Conservation (phyloP, 2,329 filamentous ascomycete genomes). For the Pyrenophora seminiperda region DNA sequence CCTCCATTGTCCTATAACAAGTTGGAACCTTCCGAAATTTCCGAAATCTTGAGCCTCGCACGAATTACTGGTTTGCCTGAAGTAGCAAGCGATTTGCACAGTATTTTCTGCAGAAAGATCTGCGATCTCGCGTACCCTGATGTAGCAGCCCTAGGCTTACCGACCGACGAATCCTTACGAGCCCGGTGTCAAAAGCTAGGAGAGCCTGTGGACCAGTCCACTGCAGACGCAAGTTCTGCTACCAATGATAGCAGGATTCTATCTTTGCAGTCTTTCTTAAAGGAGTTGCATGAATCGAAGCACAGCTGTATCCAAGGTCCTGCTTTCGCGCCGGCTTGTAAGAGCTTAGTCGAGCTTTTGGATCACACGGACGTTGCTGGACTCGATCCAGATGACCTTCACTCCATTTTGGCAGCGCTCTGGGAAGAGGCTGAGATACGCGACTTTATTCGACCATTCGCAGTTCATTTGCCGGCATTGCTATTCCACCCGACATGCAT, state of each 20-base stretch:
- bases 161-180: conserved; percentile 26
- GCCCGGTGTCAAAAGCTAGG: conserved; percentile 15
- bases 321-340: conserved; percentile 36
- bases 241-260: not conserved
- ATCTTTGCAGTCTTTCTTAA: conserved; percentile 32
- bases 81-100: conserved; percentile 49
- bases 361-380: conserved; percentile 14
- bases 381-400: conserved; percentile 23
- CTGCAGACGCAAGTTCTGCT: not conserved
- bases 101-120: conserved; percentile 35
- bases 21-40: conserved; percentile 27
- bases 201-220: conserved; percentile 1
- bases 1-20: not conserved
- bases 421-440: conserved; percentile 56
- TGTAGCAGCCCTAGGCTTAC: conserved; percentile 6
- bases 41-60: conserved; percentile 45
- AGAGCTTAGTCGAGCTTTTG: conserved; percentile 28
- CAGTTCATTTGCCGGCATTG: conserved; percentile 45
- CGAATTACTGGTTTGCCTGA: conserved; percentile 50
- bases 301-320: conserved; percentile 41
- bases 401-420: conserved; percentile 41
- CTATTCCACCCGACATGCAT: conserved; percentile 46
- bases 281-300: conserved; percentile 30
- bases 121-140: conserved; percentile 22
- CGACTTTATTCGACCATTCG: conserved; percentile 52